Percentiles rank a stretch among this genome's conserved stretches.
Evolutionary conservation across 176 grass and related monocot genomes (phyloP).

Genomic region (Eleusine coracana): DNA sequence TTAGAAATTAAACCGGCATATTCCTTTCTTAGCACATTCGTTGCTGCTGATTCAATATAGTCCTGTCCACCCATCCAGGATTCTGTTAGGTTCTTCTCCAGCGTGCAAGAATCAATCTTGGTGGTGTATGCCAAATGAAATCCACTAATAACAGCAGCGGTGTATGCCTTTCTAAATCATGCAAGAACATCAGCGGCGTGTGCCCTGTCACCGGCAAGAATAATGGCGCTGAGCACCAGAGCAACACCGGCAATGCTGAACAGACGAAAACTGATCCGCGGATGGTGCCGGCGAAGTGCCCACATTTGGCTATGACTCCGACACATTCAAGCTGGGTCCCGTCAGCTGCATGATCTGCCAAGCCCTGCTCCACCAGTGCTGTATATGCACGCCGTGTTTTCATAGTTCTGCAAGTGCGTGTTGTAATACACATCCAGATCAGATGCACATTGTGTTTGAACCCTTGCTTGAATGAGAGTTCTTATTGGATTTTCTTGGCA

Average conservation of each 20-base stretch:
- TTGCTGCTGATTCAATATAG: no score
- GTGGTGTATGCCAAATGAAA: conserved; percentile 39
- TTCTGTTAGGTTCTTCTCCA: no score
- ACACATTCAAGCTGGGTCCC: conserved; percentile 87
- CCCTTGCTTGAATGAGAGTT: not conserved
- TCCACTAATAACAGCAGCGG: conserved; percentile 24
- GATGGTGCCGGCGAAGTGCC: conserved; percentile 73
- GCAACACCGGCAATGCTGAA: not conserved
- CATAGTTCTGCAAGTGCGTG: conserved; percentile 92
- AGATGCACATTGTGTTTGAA: not conserved
- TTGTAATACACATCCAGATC: not conserved
- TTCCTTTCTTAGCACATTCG: no score
- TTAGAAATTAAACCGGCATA: no score
- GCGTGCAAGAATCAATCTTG: not conserved
- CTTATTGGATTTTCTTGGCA: conserved; percentile 45
- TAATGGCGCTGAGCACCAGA: not conserved
- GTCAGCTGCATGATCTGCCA: conserved; percentile 94
- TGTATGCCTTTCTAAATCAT: conserved; percentile 37
- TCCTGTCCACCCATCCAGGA: no score
- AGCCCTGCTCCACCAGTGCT: conserved; percentile 71
- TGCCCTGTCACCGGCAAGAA: conserved; percentile 64
- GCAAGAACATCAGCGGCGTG: conserved; percentile 37
- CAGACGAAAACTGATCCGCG: conserved; percentile 43
- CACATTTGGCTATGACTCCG: conserved; percentile 85
- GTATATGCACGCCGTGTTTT: conserved; percentile 75